Base-by-base conservation (phyloP, 805 yeast genomes). In the Millerozyma acaciae region DNA sequence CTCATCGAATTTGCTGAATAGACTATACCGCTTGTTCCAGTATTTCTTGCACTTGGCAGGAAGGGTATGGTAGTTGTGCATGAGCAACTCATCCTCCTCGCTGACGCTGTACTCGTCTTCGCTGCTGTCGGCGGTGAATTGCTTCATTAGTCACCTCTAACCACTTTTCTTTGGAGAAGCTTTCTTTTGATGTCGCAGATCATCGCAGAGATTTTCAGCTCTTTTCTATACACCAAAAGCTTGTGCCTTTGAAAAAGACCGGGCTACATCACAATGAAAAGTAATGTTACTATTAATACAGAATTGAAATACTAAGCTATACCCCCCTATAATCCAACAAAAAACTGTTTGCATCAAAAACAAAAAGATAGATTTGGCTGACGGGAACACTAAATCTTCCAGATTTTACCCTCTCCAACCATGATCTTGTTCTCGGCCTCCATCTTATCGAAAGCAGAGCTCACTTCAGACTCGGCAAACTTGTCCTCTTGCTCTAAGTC, bases 1-100 rank as follows among this genome's bases (percentile, higher is more conserved):
- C 5, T 76, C 71, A 47, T 84, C 86, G 44, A 68, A 83, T 41
- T 59, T 64, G 5, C 76, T 61, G 51, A 88, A 88, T 7, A 88
- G 51, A 10, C 52, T 50, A 42, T 75, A 70, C n/a, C 95, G 57
- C 26, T 72, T 68, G 15, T 53, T 54, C 88, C 89, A 85, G 53
- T 72, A 80, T 50, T 78, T 78, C 35, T 55, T 56, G 37, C 69
- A 47, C 1, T 58, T 52, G 1, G 35, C 28, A 1, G 78, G 77
- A 13, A 70, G 60, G 1, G 69, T 59, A 21, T 55, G 45, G 30
- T 50, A 44, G 6, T 57, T 57, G 33, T 62, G 73, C 61, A 60
- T 62, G 25, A 65, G 41, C 18, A 62, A 54, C 39, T 57, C 65
- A 23, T 55, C 57, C 10, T 46, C 53, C 1, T 47, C 50, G 3